Percentiles rank a stretch among this genome's conserved stretches.
Evolutionary conservation across 495 filamentous ascomycete species (phyloP).

Genomic region (Penicillium turbatum): DNA sequence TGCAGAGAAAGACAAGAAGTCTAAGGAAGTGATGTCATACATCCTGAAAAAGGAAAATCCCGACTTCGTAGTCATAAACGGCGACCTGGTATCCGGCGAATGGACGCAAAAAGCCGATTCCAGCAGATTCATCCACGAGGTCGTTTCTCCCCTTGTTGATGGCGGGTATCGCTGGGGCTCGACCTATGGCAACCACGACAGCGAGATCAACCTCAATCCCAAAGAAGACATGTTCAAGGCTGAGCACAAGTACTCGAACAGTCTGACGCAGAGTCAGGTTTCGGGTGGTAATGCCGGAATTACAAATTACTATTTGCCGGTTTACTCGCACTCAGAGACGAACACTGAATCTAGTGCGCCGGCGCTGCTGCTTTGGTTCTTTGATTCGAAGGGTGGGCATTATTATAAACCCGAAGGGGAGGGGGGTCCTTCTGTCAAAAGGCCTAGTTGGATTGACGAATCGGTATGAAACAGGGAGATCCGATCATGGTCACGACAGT

Average conservation of each 20-base stretch:
- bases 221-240: constrained; percentile 45
- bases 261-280: constrained; percentile 51
- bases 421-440: constrained; percentile 28
- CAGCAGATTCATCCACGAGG: constrained; percentile 54
- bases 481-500: neutral
- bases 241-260: constrained; percentile 50
- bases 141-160: constrained; percentile 54
- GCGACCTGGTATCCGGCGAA: constrained; percentile 71
- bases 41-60: constrained; percentile 55
- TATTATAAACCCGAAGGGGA: constrained; percentile 39
- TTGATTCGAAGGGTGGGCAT: constrained; percentile 64
- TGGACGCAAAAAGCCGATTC: constrained; percentile 55
- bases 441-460: constrained; percentile 38
- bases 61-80: constrained; percentile 66
- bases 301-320: constrained; percentile 63
- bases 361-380: constrained; percentile 66
- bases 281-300: constrained; percentile 47
- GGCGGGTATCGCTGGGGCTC: constrained; percentile 57
- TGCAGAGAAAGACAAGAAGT: constrained; percentile 46
- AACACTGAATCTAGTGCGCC: constrained; percentile 23
- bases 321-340: constrained; percentile 31
- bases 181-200: constrained; percentile 75
- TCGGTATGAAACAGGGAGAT: constrained; percentile 11
- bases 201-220: constrained; percentile 55
- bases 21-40: constrained; percentile 53